Evolutionary conservation across 306 rosid genomes (phyloP).

Genomic region (Cicer chorassanicum): DNA sequence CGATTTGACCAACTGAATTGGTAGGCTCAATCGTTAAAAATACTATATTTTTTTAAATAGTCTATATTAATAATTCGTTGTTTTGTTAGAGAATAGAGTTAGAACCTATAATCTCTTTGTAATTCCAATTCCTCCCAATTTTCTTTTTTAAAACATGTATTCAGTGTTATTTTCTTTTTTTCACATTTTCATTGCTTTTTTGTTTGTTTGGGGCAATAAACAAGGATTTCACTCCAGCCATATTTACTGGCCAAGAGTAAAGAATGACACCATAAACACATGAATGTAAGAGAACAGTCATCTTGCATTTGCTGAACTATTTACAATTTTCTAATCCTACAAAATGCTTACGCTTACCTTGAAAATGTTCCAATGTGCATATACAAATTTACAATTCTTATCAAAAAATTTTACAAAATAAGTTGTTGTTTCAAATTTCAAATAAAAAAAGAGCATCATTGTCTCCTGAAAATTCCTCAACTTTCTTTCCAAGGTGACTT

Average conservation of each 20-base stretch:
- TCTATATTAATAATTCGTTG: too few relatives aligned
- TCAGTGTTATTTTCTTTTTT: too few relatives aligned
- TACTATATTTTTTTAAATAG: too few relatives aligned
- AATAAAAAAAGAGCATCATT: conserved; percentile 28
- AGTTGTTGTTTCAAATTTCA: not conserved
- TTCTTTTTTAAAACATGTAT: too few relatives aligned
- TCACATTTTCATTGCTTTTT: not conserved
- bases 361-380: conserved; percentile 18
- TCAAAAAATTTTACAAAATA: not conserved
- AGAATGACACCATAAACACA: not conserved
- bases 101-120: too few relatives aligned
- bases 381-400: not conserved
- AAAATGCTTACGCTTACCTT: not conserved
- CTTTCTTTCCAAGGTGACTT: conserved; percentile 45
- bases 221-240: not conserved
- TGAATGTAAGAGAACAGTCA: not conserved
- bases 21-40: not conserved
- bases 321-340: not conserved
- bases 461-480: conserved; percentile 38
- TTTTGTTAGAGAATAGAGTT: too few relatives aligned
- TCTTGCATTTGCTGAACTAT: not conserved
- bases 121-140: too few relatives aligned
- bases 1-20: not conserved
- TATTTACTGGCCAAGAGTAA: not conserved
- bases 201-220: not conserved